Conservation (phyloP, 75 land plant genomes). For the Adiantum capillusveneris region DNA sequence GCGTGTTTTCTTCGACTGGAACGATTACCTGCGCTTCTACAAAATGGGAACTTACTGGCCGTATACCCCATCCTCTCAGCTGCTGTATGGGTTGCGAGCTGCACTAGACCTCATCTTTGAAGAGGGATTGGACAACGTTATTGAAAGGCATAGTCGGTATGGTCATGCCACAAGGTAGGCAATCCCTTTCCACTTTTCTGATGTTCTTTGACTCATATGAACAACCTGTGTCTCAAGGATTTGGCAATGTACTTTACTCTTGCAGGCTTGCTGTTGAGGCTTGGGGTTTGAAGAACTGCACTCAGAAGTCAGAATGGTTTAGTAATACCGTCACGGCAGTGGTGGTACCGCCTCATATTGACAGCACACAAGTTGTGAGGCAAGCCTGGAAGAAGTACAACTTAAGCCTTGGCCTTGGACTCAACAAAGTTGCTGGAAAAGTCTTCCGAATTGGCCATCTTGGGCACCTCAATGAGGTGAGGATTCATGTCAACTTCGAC, state of each 20-base stretch:
- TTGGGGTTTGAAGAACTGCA: slow-evolving; percentile 92
- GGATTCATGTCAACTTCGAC: too few species aligned
- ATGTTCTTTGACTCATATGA: slow-evolving; percentile 2
- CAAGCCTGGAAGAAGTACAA: slow-evolving; percentile 89
- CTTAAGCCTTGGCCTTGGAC: slow-evolving; percentile 80
- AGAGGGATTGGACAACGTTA: slow-evolving; percentile 89
- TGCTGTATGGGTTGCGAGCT: slow-evolving; percentile 80
- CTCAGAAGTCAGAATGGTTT: slow-evolving; percentile 72
- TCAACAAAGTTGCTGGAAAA: slow-evolving; percentile 94
- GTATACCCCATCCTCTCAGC: slow-evolving; percentile 88
- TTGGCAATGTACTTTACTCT: neutral
- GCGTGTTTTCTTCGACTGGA: slow-evolving; percentile 91
- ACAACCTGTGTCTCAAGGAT: neutral
- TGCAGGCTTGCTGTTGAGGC: slow-evolving; percentile 86
- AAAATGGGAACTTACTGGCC: slow-evolving; percentile 87
- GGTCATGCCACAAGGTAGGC: slow-evolving; percentile 82
- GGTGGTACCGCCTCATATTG: slow-evolving; percentile 65
- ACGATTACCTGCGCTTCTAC: slow-evolving; percentile 79
- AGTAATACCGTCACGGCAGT: slow-evolving; percentile 94
- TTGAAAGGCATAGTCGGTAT: slow-evolving; percentile 64
- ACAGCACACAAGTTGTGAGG: slow-evolving; percentile 69
- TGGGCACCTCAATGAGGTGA: slow-evolving; percentile 83
- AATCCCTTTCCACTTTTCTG: neutral
- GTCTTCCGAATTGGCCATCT: slow-evolving; percentile 95
- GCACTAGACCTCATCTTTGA: slow-evolving; percentile 81